Evolutionary conservation across 2,329 filamentous ascomycete genomes (phyloP), one percentile per base, ranked within the genome.

Genomic region (Incumbomyces delicatus): DNA sequence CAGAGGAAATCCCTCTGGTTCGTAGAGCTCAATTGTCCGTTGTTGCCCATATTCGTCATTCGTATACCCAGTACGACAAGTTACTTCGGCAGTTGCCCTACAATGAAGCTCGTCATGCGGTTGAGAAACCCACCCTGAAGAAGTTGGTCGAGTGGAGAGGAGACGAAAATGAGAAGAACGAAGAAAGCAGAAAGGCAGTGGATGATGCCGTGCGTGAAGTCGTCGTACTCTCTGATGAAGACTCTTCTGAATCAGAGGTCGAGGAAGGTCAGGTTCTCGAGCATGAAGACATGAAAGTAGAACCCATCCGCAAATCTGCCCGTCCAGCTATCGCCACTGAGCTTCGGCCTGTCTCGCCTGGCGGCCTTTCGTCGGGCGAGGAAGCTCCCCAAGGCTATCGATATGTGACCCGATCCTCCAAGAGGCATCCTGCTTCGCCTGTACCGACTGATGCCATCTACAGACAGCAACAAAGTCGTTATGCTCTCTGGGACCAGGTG

Each of bases 191-290:
- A 42, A 66, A 67, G 36, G 75, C 76, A 44, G 65, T 80, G 17
- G 77, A 81, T 57, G 77, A 81, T 54, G 74, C 78, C 27, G 76
- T 81, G 44, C 73, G 76, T 41, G 78, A 82, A 60, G 74, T 80
- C 48, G 80, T 82, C 54, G 73, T 81, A 44, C 74, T 81, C 46
- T 77, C 78, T 44, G 76, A 80, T 57, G 76, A 79, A 54, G 75
- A 80, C 44, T 74, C 77, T 36, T 66, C 66, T 43, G 66, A 69
- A 36, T 60, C 60, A 20, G 67, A 68, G 46, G 61, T 68, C 42
- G 66, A 64, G 41, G 53, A 57, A 29, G 51, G 54, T 7, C 46
- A 55, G 22, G 52, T 50, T 39, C 42, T 57, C 37, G 50, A 42
- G 42, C 58, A 62, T 33, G 62, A 62, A 37, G 62, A 67, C 50